Percentiles rank a stretch among this genome's conserved stretches.
Evolutionary conservation across 331 rosid genomes (phyloP).

Genomic region (Dryas integrifolia): DNA sequence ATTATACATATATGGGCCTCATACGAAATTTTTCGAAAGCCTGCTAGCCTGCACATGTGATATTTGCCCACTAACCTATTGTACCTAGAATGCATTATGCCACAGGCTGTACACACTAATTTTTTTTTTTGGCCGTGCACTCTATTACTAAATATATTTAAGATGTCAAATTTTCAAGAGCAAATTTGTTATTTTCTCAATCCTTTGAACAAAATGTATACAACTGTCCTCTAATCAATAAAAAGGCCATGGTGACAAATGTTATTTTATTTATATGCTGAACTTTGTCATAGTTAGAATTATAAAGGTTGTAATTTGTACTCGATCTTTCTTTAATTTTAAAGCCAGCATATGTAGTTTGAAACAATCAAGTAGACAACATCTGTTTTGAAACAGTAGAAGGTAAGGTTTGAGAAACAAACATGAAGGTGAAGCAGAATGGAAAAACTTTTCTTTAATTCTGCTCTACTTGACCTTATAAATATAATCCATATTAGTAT

Average conservation of each 20-base stretch:
- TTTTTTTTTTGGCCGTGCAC: too few relatives aligned
- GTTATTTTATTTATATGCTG: background rate
- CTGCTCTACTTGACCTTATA: background rate
- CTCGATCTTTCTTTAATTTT: background rate
- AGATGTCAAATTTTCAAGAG: background rate
- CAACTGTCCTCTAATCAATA: conserved; percentile 4
- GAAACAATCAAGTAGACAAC: background rate
- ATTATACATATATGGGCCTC: background rate
- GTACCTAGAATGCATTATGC: background rate
- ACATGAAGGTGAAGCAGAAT: background rate
- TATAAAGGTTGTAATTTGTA: background rate
- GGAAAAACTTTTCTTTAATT: background rate
- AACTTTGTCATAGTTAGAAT: background rate
- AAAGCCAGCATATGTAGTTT: background rate
- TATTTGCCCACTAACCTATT: background rate
- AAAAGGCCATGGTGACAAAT: too few relatives aligned
- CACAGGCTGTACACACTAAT: background rate
- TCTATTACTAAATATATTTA: too few relatives aligned
- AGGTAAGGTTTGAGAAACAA: background rate
- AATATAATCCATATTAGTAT: background rate
- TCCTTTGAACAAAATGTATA: background rate
- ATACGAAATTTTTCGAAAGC: too few relatives aligned
- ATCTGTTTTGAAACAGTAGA: background rate
- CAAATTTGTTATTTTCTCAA: background rate
- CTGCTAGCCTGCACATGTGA: background rate